These are phyloP conservation scores for Artemisia annua DNA, from an alignment of 129 eudicot genomes.

Conservation along the genomic window DNA sequence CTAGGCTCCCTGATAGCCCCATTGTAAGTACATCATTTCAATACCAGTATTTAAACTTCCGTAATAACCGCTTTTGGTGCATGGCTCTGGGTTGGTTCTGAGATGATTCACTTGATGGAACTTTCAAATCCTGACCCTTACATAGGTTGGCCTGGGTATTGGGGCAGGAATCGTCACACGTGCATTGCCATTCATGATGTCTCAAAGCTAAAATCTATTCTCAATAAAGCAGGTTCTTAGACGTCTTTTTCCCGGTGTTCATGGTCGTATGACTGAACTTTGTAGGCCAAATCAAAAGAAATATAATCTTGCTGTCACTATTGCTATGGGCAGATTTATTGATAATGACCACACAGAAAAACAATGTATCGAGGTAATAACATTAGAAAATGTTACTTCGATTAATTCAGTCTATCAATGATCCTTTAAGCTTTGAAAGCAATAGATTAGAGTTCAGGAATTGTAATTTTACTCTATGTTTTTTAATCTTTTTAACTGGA, in stretches of 20 bases:
- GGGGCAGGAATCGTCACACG: slow-evolving; percentile 92
- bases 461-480: too few species aligned
- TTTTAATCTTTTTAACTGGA: too few species aligned
- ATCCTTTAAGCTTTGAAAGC: too few species aligned
- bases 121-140: slow-evolving; percentile 92
- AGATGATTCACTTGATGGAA: slow-evolving; percentile 95
- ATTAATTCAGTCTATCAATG: too few species aligned
- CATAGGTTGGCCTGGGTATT: slow-evolving; percentile 80
- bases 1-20: too few species aligned
- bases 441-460: too few species aligned
- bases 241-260: slow-evolving; percentile 93
- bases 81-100: slow-evolving; percentile 98
- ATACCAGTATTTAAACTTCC: too few species aligned
- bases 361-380: slow-evolving; percentile 84
- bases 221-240: slow-evolving; percentile 39
- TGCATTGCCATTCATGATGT: slow-evolving; percentile 82
- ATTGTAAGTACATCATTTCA: too few species aligned
- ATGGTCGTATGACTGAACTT: slow-evolving; percentile 96
- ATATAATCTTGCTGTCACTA: slow-evolving; percentile 91
- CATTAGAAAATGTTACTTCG: too few species aligned
- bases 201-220: slow-evolving; percentile 80
- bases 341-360: slow-evolving; percentile 86
- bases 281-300: slow-evolving; percentile 86
- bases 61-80: too few species aligned
- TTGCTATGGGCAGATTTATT: slow-evolving; percentile 77